A percentile compares a stretch with the other conserved stretches of the same genome.
Conservation (phyloP, 345 rosid species). For the Fremontodendron californicum region DNA sequence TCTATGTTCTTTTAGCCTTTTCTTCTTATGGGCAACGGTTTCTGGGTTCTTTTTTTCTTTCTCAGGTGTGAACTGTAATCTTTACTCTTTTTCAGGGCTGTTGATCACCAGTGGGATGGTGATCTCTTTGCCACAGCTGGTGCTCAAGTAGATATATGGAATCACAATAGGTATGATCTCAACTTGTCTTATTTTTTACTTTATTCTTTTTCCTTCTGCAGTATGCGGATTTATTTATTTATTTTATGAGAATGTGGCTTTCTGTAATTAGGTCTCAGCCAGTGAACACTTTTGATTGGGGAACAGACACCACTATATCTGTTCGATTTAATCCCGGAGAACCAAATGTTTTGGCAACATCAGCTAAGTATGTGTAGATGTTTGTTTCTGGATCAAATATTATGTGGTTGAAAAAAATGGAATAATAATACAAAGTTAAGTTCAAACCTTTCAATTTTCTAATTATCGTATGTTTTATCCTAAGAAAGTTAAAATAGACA, state of each 20-base stretch:
- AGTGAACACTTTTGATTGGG: conserved; percentile 78
- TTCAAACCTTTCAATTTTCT: background rate
- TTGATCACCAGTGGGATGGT: conserved; percentile 91
- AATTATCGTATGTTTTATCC: background rate
- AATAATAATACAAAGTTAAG: background rate
- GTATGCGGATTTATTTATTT: conserved; percentile 2
- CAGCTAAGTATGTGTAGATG: conserved; percentile 57
- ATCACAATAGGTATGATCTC: conserved; percentile 73
- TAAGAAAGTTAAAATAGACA: background rate
- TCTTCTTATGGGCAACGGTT: background rate
- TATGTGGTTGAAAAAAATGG: background rate
- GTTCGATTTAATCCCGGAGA: conserved; percentile 94
- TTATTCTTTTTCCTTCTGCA: background rate
- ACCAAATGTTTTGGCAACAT: conserved; percentile 72
- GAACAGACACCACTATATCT: conserved; percentile 76
- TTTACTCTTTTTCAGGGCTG: conserved; percentile 51
- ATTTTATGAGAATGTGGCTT: conserved; percentile 4
- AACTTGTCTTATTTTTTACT: background rate
- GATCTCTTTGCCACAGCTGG: conserved; percentile 93
- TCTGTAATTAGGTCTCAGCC: conserved; percentile 75
- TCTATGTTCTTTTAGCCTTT: background rate
- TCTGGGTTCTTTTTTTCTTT: background rate
- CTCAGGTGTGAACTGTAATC: conserved; percentile 3
- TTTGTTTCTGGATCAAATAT: background rate
- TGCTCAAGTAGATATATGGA: conserved; percentile 93